Conservation (phyloP, 73 alveolate species). For the Paramecium sonneborni region DNA sequence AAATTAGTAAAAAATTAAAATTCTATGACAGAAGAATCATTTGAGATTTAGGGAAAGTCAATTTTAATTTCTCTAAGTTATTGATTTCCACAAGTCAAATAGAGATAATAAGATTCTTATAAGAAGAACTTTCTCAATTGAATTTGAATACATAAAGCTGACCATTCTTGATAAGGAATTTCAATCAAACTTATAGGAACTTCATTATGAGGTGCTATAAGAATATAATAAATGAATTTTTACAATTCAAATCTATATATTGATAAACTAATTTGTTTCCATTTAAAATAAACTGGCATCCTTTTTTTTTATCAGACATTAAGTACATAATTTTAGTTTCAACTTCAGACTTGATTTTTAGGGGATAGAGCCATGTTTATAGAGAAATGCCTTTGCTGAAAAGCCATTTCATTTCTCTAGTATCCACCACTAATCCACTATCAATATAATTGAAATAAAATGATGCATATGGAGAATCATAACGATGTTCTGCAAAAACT, state of each 20-base stretch:
- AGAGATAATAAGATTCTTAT: neutral
- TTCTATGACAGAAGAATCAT: slow-evolving; percentile 9
- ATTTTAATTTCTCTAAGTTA: slow-evolving; percentile 22
- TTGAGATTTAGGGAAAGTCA: neutral
- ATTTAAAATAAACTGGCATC: neutral
- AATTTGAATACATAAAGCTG: neutral
- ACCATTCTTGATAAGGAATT: slow-evolving; percentile 38
- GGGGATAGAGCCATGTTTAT: slow-evolving; percentile 25
- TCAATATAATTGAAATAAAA: neutral
- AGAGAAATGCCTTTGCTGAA: slow-evolving; percentile 7
- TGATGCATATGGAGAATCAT: neutral
- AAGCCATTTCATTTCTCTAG: slow-evolving; percentile 51
- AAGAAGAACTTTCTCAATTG: neutral
- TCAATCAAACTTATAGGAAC: neutral
- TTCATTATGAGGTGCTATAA: neutral
- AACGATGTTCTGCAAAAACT: neutral
- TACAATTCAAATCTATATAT: slow-evolving; percentile 14
- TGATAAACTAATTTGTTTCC: slow-evolving; percentile 31
- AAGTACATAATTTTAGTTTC: neutral
- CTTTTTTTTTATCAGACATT: slow-evolving; percentile 36
- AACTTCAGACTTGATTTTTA: neutral
- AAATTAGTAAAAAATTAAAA: neutral
- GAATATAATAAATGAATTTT: neutral
- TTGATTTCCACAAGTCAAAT: neutral
- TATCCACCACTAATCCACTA: slow-evolving; percentile 46